Conservation (phyloP, 495 filamentous ascomycete genomes). For the Xylaria venustula region DNA sequence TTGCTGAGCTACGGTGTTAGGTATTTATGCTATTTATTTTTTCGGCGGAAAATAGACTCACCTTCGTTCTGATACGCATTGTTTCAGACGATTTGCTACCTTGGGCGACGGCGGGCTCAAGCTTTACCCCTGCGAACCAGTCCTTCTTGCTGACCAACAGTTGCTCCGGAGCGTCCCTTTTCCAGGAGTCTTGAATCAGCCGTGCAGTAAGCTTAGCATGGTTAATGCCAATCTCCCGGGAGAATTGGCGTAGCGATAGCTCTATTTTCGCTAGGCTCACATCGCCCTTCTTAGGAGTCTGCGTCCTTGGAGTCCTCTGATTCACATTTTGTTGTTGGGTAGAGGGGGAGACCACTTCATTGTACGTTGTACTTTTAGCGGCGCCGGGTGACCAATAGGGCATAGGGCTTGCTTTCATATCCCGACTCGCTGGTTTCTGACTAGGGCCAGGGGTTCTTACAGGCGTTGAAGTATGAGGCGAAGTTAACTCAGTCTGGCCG, state of each 20-base stretch:
- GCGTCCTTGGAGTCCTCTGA: slow-evolving; percentile 26
- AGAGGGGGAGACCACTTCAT: not conserved
- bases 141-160: slow-evolving; percentile 37
- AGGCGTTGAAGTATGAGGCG: slow-evolving; percentile 19
- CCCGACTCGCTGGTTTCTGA: not conserved
- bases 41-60: slow-evolving; percentile 13
- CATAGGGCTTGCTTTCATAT: not conserved
- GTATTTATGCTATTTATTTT: not conserved
- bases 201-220: slow-evolving; percentile 36
- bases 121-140: slow-evolving; percentile 39
- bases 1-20: slow-evolving; percentile 21
- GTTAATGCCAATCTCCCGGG: slow-evolving; percentile 32
- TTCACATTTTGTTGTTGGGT: not conserved
- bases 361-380: not conserved
- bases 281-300: slow-evolving; percentile 34
- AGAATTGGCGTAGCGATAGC: slow-evolving; percentile 24
- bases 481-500: slow-evolving; percentile 4
- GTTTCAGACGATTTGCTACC: slow-evolving; percentile 22
- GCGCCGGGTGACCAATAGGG: not conserved
- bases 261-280: slow-evolving; percentile 39
- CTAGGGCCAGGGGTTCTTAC: not conserved
- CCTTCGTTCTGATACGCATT: slow-evolving; percentile 43
- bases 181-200: slow-evolving; percentile 40
- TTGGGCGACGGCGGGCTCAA: slow-evolving; percentile 19
- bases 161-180: slow-evolving; percentile 32